Evolutionary conservation across 2,329 filamentous ascomycete species (phyloP), one percentile per base, ranked within the genome.

Genomic region (Phoma herbarum): DNA sequence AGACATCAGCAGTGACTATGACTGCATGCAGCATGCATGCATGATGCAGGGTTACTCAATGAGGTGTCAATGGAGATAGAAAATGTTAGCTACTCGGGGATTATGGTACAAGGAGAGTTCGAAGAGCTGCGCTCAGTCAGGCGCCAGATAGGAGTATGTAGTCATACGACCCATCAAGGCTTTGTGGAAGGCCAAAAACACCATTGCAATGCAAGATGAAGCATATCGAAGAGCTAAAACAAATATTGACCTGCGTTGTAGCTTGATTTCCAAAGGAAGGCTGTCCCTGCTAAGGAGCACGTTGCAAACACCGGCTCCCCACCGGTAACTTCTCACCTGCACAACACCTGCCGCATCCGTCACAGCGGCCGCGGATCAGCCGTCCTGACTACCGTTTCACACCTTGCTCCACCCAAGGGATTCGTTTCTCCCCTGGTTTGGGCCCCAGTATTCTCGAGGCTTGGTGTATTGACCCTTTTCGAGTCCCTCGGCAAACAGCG

Each of bases 391-490:
- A 18, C 37, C 20, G 33, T 59, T 57, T 74, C 59, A 77, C 2
- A 77, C 74, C 47, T 71, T 75, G 39, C 71, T 67, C 75, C 75
- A 77, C 4, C 75, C 75, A 35, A 75, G 58, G 12, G 67, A 63
- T 61, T 74, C 69, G 14, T 64, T 62, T 43, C 66, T 61, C 2
- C 75, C 75, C 52, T 77, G 71, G 20, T 77, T 63, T 25, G 66
- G 58, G 11, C 75, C 75, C 79, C 79, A 82, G 59, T 76, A 81
- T 23, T 74, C 70, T 37, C 68, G 71, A 25, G 68, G 67, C 0
- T 73, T 70, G 4, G 65, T 69, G 61, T 78, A 81, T 26, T 79
- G 75, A 18, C 79, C 79, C 8, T 76, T 67, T 29, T 72, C 69
- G 26, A 69, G 63, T n/a, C 74, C 70, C 41, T 79, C 69, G 14